These are phyloP conservation scores for Globisporangium carolinianum DNA, from an alignment of 352 stramenopile genomes.

Conservation along the genomic window DNA sequence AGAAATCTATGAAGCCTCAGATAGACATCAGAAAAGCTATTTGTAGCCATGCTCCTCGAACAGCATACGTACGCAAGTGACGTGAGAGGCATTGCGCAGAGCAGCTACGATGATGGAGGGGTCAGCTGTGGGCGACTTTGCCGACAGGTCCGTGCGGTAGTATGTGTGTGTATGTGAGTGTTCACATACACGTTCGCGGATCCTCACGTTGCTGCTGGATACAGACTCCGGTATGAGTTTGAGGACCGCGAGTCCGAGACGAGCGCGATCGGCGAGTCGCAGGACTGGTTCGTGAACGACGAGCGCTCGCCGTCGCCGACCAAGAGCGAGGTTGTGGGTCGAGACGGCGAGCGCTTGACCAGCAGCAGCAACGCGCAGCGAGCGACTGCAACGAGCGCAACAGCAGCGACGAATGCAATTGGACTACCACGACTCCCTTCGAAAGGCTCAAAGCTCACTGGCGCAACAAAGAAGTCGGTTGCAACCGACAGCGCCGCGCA, in stretches of 20 bases:
- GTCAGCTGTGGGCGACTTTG: constrained; percentile 49
- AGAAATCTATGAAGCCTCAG: too few relatives aligned
- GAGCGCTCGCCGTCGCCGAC: constrained; percentile 22
- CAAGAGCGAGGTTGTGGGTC: constrained; percentile 16
- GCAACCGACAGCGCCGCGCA: constrained; percentile 15
- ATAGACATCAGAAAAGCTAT: too few relatives aligned
- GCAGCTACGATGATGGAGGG: constrained; percentile 36
- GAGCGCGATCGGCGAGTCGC: constrained; percentile 47
- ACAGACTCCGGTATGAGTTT: constrained; percentile 53
- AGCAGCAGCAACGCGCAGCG: not conserved
- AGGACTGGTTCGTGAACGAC: constrained; percentile 85
- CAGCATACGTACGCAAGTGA: not conserved
- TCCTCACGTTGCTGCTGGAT: not conserved
- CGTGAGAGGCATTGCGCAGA: not conserved
- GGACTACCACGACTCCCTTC: not conserved
- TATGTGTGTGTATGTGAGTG: not conserved
- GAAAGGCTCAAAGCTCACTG: constrained; percentile 12
- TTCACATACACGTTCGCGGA: not conserved
- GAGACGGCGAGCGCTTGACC: constrained; percentile 1
- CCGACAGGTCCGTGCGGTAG: constrained; percentile 28
- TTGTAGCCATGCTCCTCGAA: not conserved
- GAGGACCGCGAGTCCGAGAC: constrained; percentile 46
- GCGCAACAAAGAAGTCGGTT: constrained; percentile 15
- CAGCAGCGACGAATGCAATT: not conserved
- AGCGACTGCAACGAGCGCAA: not conserved